Evolutionary conservation across 179 eudicot species (phyloP).

Genomic region (Drosera spatulata): DNA sequence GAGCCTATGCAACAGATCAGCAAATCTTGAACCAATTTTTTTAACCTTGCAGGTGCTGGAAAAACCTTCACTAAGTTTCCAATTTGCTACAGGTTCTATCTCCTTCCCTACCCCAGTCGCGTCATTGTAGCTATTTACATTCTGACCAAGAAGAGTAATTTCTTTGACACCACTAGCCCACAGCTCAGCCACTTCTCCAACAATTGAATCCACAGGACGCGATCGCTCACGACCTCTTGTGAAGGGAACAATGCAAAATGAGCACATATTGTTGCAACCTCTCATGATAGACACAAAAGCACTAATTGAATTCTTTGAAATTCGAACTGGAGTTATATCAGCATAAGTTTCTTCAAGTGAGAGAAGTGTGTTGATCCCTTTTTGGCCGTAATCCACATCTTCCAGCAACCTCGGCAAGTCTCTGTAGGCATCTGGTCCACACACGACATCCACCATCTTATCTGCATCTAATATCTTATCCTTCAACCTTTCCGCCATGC

Average conservation of each 20-base stretch:
- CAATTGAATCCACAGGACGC: conserved; percentile 89
- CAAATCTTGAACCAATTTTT: conserved; percentile 76
- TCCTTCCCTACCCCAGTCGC: conserved; percentile 49
- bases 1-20: conserved; percentile 87
- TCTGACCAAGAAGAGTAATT: conserved; percentile 94
- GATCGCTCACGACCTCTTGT: conserved; percentile 98
- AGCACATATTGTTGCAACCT: conserved; percentile 99
- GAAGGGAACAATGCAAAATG: conserved; percentile 97
- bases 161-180: conserved; percentile 91
- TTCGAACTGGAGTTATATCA: conserved; percentile 84
- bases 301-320: conserved; percentile 66
- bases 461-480: conserved; percentile 95
- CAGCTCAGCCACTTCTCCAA: conserved; percentile 87
- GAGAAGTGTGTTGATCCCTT: conserved; percentile 94
- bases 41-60: conserved; percentile 81
- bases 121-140: conserved; percentile 96
- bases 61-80: conserved; percentile 96
- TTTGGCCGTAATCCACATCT: conserved; percentile 94
- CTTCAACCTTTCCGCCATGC: conserved; percentile 99
- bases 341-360: conserved; percentile 99
- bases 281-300: conserved; percentile 98
- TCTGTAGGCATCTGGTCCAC: conserved; percentile 98
- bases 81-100: conserved; percentile 47
- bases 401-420: conserved; percentile 84
- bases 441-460: conserved; percentile 98